phyloP scores from a whole-genome alignment of 176 grass and related monocot species.

The Eragrostis curvula region DNA sequence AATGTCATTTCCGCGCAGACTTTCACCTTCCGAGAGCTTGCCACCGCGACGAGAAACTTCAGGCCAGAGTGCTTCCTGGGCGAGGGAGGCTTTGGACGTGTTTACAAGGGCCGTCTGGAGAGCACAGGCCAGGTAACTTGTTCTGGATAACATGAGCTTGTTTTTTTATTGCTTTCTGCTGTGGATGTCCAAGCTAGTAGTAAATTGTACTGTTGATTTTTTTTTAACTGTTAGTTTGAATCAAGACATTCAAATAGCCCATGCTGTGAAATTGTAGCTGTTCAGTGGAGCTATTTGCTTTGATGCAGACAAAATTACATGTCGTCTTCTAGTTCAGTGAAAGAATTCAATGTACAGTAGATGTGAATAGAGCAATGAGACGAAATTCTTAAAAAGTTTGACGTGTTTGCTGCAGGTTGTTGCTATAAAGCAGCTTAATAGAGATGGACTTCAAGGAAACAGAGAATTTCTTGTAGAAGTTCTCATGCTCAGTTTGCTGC shows the following conservation, averaged over 20 bases:
- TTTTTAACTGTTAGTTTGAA: constrained; percentile 9
- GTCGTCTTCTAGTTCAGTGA: constrained; percentile 7
- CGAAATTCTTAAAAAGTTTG: not conserved
- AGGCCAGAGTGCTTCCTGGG: constrained; percentile 75
- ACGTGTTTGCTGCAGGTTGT: constrained; percentile 61
- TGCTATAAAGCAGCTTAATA: constrained; percentile 86
- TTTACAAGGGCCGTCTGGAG: constrained; percentile 78
- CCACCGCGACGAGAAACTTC: constrained; percentile 66
- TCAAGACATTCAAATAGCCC: constrained; percentile 4
- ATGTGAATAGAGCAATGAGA: not conserved
- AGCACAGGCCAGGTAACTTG: constrained; percentile 72
- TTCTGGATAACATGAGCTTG: not conserved
- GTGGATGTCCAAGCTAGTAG: not conserved
- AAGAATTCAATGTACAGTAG: constrained; percentile 14
- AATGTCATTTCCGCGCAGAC: constrained; percentile 77
- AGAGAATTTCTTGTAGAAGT: constrained; percentile 89
- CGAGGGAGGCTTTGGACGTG: constrained; percentile 81
- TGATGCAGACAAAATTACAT: not conserved
- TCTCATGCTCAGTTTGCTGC: constrained; percentile 84
- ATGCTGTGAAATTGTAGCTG: constrained; percentile 11
- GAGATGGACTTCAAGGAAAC: constrained; percentile 91
- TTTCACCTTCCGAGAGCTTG: constrained; percentile 85
- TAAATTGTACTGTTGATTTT: constrained; percentile 14
- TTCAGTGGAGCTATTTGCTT: constrained; percentile 10
- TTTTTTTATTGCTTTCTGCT: constrained; percentile 10